Conservation (phyloP, 2,329 filamentous ascomycete genomes). For the Colletotrichum sojae region DNA sequence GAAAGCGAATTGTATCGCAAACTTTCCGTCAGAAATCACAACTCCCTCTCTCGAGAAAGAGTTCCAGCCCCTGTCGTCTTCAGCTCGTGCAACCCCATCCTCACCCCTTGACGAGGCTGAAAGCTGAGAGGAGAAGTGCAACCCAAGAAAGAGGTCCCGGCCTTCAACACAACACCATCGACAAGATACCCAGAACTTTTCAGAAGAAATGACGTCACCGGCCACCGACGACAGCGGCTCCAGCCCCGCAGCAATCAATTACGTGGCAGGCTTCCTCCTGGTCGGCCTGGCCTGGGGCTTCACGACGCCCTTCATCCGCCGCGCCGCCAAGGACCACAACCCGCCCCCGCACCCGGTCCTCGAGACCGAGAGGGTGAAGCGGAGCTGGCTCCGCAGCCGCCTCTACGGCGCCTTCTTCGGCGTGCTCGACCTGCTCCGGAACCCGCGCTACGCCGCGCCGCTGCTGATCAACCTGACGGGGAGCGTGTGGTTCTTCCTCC, state of each 20-base stretch:
- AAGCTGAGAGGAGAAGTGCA: conserved; percentile 10
- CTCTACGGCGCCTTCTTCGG: conserved; percentile 78
- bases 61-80: not conserved
- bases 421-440: conserved; percentile 82
- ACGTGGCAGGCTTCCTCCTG: conserved; percentile 89
- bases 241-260: conserved; percentile 77
- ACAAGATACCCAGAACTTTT: no score
- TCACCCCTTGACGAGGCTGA: not conserved
- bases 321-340: conserved; percentile 82
- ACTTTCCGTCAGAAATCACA: conserved; percentile 21
- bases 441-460: conserved; percentile 88
- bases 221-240: conserved; percentile 17
- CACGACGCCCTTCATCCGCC: conserved; percentile 92
- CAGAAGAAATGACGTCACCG: conserved; percentile 34
- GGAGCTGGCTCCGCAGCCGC: conserved; percentile 74
- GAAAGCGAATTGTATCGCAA: no score
- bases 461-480: conserved; percentile 91
- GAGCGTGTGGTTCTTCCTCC: conserved; percentile 95
- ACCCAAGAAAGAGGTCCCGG: no score
- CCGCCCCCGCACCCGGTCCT: conserved; percentile 72
- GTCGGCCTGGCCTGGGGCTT: conserved; percentile 95
- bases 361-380: conserved; percentile 62
- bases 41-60: not conserved
- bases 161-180: no score
- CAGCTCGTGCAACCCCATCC: conserved; percentile 18